Base-by-base conservation (phyloP, 345 rosid species). In the Adansonia digitata region DNA sequence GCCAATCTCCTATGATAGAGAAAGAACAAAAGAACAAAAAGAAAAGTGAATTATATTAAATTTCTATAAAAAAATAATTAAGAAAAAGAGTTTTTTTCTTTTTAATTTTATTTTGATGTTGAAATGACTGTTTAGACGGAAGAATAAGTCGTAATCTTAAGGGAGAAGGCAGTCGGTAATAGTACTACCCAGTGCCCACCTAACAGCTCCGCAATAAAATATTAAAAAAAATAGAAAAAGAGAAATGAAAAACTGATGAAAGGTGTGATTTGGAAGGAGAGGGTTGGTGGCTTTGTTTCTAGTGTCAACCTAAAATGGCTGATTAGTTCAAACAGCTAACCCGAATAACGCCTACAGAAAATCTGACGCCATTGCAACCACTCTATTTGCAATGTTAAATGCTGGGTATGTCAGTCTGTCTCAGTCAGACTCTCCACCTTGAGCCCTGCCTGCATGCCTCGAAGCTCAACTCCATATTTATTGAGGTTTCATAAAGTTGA, bases 311-410 rank as follows among this genome's bases (percentile, higher is more conserved):
- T 29, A 59, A 61, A 22, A 55, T 55, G 43, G 43, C 67, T 17
- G 0, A 0, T 48, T 18, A 48, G 61, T 48, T 39, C 68, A 22
- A 82, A 80, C 85, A 83, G 81, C 83, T 80, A 72, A 5, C 64
- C 52, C 57, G 0, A 13, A 29, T 56, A 74, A 77, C 74, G 57
- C 76, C 69, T 67, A 5, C 35, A 5, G 59, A 31, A 1, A 48
- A 57, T 10, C 53, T 56, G 61, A 56, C 61, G 34, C 31, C 5
- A 56, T n/a, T n/a, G n/a, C n/a, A n/a, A n/a, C 7, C 65, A 14
- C 35, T 11, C 55, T 55, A 55, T 56, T 22, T 22, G 31, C 11
- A 56, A 57, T 57, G 55, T 55, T 55, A 55, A 55, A 55, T 55
- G 60, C 31, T 24, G 34, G n/a, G n/a, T 42, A 2, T 42, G 46